Base-by-base conservation (phyloP, 371 early-diverging fungal species). In the Conidiobolus coronatus region DNA sequence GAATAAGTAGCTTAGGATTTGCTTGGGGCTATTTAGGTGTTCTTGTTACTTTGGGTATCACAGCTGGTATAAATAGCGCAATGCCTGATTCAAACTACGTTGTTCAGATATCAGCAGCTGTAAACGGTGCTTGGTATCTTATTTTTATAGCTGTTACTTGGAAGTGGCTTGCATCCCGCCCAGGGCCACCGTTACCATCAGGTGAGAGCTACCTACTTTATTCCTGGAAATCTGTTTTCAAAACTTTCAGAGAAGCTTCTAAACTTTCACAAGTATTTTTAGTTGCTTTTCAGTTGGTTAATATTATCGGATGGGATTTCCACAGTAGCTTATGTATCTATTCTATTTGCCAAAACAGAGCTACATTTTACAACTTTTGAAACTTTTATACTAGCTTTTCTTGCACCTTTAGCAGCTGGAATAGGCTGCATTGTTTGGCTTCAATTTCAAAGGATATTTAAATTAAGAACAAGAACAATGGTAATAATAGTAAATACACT, bases 101-200 rank as follows among this genome's bases (percentile, higher is more conserved):
- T 21, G 37, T 45, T 36, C 71, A 71, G 48, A 36, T 73, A 9
- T 66, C 64, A 2, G 57, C 66, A 36, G 68, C 64, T 5, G 15
- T 73, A 20, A 49, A 61, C 0, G 68, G 70, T 6, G 33, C 69
- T 12, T 73, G 70, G 71, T 68, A 66, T 68, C 21, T 52, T 0
- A 60, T 67, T 13, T 45, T 61, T 18, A 50, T 64, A 47, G 49
- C 56, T 12, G 51, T 62, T 24, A 49, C 60, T 5, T 24, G 52
- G 35, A 54, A 54, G 40, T 61, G 45, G 50, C 52, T 74, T 49
- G 57, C 57, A n/a, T 50, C 63, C 1, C 63, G 71, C 3, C 71
- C 72, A 11, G 74, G 75, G 7, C 64, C 66, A 4, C 74, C 73
- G 3, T 50, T 79, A 33, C 63, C 66, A 0, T 49, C 37, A 14